Conservation (phyloP, 768 basidiomycete species). For the Hebeloma cylindrosporum region DNA sequence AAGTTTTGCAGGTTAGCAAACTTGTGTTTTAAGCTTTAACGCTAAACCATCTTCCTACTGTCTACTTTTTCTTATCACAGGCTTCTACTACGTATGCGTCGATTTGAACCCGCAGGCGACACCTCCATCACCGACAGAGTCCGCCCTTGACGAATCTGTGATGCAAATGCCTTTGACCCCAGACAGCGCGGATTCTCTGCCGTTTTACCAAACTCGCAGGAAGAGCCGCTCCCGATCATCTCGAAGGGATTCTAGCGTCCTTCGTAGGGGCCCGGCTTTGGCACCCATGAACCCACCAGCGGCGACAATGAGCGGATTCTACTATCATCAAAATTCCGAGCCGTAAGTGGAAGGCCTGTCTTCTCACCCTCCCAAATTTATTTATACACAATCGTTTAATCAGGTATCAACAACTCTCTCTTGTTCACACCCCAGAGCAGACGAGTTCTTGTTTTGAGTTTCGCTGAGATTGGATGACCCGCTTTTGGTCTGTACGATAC, state of each 20-base stretch:
- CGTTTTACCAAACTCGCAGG: conserved; percentile 26
- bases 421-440: conserved; percentile 74
- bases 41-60: conserved; percentile 11
- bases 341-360: conserved; percentile 56
- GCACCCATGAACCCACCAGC: conserved; percentile 49
- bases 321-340: conserved; percentile 91
- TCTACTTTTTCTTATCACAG: conserved; percentile 36
- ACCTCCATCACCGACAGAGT: conserved; percentile 31
- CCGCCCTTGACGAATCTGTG: conserved; percentile 9
- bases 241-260: conserved; percentile 50
- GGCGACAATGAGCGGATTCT: conserved; percentile 87
- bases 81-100: conserved; percentile 94
- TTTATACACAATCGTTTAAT: conserved; percentile 9
- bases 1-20: conserved; percentile 81
- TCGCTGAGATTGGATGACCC: conserved; percentile 45
- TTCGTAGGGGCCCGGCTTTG: conserved; percentile 49
- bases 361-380: conserved; percentile 6
- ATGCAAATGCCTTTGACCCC: conserved; percentile 35
- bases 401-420: conserved; percentile 88
- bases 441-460: conserved; percentile 84
- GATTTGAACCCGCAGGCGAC: conserved; percentile 76
- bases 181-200: conserved; percentile 19
- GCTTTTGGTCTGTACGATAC: conserved; percentile 6
- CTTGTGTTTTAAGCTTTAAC: conserved; percentile 1
- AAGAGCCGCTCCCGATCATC: conserved; percentile 35